Evolutionary conservation across 2,329 filamentous ascomycete species (phyloP), one percentile per base, ranked within the genome.

Genomic region (Cytospora mali): DNA sequence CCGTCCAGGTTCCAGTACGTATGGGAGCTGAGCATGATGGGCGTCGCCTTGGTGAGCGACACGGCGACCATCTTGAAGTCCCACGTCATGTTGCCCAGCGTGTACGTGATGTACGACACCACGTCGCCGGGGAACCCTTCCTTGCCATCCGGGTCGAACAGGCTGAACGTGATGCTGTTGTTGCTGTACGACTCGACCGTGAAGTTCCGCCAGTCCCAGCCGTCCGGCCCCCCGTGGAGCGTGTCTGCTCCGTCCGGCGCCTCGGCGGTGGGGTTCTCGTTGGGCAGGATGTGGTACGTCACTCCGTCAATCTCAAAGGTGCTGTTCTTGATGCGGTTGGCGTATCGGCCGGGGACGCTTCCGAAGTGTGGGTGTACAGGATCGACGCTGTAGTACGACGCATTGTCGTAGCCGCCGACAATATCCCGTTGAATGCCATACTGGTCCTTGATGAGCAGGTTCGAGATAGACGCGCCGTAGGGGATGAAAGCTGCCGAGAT

Each of bases 1-100:
- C 88, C 91, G 70, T 93, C 90, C 51, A 94, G 80, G 73, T 93
- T 93, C 91, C 90, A 94, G 81, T 94, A 94, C 9, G 84, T 85
- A 79, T 91, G 81, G 68, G 79, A 83, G 72, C 84, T 90, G 62
- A 94, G 81, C 90, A 94, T 93, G 74, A 94, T 92, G 55, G 91
- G 91, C 6, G 91, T 93, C 77, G 87, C 88, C 77, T 90, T 86
- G 31, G 88, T 91, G 10, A 88, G 87, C 3, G 90, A 80, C 61
- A 89, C 74, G 48, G 90, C 90, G 16, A 87, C 77, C 81, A 93
- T 92, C 75, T 85, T 88, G 69, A 92, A 81, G 71, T 90, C 82
- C 89, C 90, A 93, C 54, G 85, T 84, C 72, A 82, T 79, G 29
- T 86, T 84, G 4, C 80, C 80, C 57, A 93, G 74, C 0, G 87